A percentile compares a stretch with the other conserved stretches of the same genome.
phyloP scores from a whole-genome alignment of 805 yeast genomes.

The Hanseniaspora singularis region DNA sequence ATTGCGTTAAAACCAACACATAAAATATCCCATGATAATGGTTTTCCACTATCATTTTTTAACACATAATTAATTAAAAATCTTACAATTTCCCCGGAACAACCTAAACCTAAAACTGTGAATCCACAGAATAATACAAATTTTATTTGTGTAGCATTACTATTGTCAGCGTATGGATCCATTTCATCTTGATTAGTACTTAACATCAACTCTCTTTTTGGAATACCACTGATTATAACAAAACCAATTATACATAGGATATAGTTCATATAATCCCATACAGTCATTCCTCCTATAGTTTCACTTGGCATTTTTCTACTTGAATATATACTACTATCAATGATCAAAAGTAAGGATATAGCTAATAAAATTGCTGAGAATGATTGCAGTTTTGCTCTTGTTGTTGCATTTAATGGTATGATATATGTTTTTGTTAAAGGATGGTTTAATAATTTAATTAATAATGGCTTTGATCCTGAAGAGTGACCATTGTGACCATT shows the following conservation, averaged over 20 bases:
- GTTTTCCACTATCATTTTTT: slow-evolving; percentile 84
- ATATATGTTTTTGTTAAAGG: slow-evolving; percentile 11
- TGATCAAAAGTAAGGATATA: slow-evolving; percentile 8
- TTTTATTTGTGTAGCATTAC: slow-evolving; percentile 67
- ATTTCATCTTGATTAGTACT: slow-evolving; percentile 17
- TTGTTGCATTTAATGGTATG: slow-evolving; percentile 6
- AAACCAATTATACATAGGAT: slow-evolving; percentile 11
- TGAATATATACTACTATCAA: slow-evolving; percentile 13
- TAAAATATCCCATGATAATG: slow-evolving; percentile 13
- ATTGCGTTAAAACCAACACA: slow-evolving; percentile 15
- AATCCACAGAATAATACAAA: slow-evolving; percentile 84
- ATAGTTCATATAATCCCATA: slow-evolving; percentile 15
- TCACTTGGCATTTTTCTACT: slow-evolving; percentile 10
- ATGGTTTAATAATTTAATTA: slow-evolving; percentile 11
- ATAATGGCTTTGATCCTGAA: slow-evolving; percentile 4
- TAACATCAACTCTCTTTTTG: slow-evolving; percentile 6
- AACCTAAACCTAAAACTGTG: slow-evolving; percentile 82
- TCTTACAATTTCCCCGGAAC: slow-evolving; percentile 84
- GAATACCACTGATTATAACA: slow-evolving; percentile 13
- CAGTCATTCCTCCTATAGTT: slow-evolving; percentile 10
- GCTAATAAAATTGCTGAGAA: slow-evolving; percentile 12
- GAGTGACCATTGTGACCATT: too few relatives aligned
- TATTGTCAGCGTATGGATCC: slow-evolving; percentile 37
- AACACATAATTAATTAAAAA: slow-evolving; percentile 76
- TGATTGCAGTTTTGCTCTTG: slow-evolving; percentile 11